Conservation (phyloP, 148 eudicot genomes). For the Talinum fruticosum region DNA sequence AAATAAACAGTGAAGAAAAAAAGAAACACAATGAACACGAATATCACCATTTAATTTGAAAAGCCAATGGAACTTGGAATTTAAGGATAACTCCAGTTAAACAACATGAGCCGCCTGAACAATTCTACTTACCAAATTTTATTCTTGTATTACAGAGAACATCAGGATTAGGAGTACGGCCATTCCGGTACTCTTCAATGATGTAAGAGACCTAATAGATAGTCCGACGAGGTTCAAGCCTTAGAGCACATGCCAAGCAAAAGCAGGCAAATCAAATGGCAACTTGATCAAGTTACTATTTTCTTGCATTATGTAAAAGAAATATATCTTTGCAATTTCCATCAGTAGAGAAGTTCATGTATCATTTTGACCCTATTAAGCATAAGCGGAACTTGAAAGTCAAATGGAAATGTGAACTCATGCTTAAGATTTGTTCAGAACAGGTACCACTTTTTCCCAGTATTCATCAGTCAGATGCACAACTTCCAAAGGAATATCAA, state of each 20-base stretch:
- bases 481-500: conserved; percentile 82
- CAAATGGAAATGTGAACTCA: neutral
- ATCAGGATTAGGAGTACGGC: conserved; percentile 98
- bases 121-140: conserved; percentile 74
- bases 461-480: conserved; percentile 96
- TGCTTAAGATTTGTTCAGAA: neutral
- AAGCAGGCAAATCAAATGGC: conserved; percentile 4
- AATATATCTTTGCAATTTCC: neutral
- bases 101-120: neutral
- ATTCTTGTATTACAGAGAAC: conserved; percentile 96
- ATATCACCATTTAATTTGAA: neutral
- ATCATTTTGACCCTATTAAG: neutral
- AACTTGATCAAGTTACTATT: neutral
- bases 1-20: neutral
- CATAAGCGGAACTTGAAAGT: conserved; percentile 8
- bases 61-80: neutral
- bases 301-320: neutral
- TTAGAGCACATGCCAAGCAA: conserved; percentile 18
- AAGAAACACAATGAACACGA: neutral
- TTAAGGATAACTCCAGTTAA: neutral
- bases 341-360: neutral
- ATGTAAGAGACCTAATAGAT: conserved; percentile 81
- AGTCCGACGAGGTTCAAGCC: conserved; percentile 26
- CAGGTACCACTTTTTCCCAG: conserved; percentile 90
- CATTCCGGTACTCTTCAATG: conserved; percentile 83